phyloP scores from a whole-genome alignment of 805 yeast species.

The Candida easanensis region DNA sequence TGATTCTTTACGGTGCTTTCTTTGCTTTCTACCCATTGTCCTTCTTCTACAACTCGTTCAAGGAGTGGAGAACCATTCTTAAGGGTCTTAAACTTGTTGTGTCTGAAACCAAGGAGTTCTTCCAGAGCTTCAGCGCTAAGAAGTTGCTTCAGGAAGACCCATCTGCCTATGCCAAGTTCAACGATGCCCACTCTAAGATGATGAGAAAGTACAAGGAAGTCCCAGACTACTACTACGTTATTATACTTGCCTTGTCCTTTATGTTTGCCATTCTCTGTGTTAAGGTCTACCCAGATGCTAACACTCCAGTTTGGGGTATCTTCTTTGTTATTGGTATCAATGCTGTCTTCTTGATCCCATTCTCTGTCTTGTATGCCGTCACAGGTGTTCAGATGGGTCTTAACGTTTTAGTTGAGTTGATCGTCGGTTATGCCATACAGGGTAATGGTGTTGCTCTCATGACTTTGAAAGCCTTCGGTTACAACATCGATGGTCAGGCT shows the following conservation, averaged over 20 bases:
- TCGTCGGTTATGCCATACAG: constrained; percentile 48
- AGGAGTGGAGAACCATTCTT: constrained; percentile 40
- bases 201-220: constrained; percentile 58
- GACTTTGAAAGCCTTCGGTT: constrained; percentile 50
- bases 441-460: constrained; percentile 54
- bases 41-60: constrained; percentile 41
- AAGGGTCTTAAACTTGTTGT: constrained; percentile 10
- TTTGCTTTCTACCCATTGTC: constrained; percentile 46
- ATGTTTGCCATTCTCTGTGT: constrained; percentile 45
- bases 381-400: constrained; percentile 48
- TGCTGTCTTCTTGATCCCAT: constrained; percentile 48
- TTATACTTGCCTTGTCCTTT: constrained; percentile 41
- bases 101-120: constrained; percentile 3
- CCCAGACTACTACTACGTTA: constrained; percentile 47
- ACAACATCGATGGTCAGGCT: constrained; percentile 63
- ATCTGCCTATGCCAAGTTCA: constrained; percentile 5
- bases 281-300: constrained; percentile 38
- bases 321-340: constrained; percentile 51
- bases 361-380: constrained; percentile 43
- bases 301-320: constrained; percentile 61
- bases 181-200: constrained; percentile 37
- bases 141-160: background rate
- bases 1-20: constrained; percentile 55
- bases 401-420: constrained; percentile 53
- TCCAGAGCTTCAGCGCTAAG: constrained; percentile 4